Percentiles rank a stretch among this genome's conserved stretches.
Evolutionary conservation across 495 filamentous ascomycete species (phyloP).

Genomic region (Cercophora scortea): DNA sequence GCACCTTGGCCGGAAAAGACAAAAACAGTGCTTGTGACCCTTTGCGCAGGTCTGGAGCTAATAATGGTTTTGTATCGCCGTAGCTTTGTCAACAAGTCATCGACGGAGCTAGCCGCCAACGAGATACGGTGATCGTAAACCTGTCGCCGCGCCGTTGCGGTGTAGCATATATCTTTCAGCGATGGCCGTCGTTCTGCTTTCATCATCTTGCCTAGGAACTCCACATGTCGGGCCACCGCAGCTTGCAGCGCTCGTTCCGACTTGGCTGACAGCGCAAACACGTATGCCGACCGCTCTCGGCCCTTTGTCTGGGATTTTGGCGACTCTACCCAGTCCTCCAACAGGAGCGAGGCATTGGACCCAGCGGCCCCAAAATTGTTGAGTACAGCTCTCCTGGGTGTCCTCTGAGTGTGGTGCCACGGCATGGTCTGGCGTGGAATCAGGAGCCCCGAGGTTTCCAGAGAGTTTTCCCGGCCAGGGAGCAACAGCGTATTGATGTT

Average conservation of each 20-base stretch:
- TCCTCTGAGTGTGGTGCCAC: slow-evolving; percentile 24
- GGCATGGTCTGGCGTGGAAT: slow-evolving; percentile 1
- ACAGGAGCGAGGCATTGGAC: neutral
- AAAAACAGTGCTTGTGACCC: slow-evolving; percentile 30
- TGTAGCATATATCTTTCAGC: slow-evolving; percentile 53
- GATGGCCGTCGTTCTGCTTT: slow-evolving; percentile 5
- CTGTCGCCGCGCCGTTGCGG: slow-evolving; percentile 61
- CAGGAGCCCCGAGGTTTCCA: neutral
- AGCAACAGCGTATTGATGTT: slow-evolving; percentile 35
- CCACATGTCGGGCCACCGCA: slow-evolving; percentile 21
- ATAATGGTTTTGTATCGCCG: neutral
- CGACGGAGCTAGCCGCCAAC: slow-evolving; percentile 4
- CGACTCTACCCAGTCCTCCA: slow-evolving; percentile 36
- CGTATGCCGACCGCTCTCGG: neutral
- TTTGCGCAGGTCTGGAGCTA: neutral
- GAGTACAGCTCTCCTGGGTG: slow-evolving; percentile 31
- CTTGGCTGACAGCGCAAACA: slow-evolving; percentile 36
- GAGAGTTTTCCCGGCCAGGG: neutral
- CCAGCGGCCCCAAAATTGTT: slow-evolving; percentile 48
- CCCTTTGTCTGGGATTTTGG: slow-evolving; percentile 45
- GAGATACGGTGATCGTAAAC: slow-evolving; percentile 53
- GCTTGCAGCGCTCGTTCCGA: slow-evolving; percentile 11
- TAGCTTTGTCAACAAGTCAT: neutral
- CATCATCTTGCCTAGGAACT: slow-evolving; percentile 9
- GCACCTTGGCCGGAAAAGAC: slow-evolving; percentile 51